These are phyloP conservation scores for Aspergillus sclerotioniger DNA, from an alignment of 495 filamentous ascomycete species.

Conservation along the genomic window DNA sequence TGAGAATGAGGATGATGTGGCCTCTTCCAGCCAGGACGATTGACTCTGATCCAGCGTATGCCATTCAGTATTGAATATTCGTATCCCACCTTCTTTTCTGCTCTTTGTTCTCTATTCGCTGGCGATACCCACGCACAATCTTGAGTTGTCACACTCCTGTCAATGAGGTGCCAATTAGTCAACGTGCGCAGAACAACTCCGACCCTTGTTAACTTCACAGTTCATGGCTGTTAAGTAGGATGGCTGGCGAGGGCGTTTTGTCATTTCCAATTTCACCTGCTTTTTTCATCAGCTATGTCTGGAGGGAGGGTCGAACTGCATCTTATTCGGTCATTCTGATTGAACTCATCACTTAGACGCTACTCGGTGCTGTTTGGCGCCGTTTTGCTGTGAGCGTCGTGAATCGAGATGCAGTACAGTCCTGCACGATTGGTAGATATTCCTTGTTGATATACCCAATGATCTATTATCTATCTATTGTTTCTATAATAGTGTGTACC, in stretches of 20 bases:
- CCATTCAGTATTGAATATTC: neutral
- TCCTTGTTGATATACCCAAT: no score
- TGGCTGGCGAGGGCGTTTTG: constrained; percentile 37
- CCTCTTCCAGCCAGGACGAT: constrained; percentile 23
- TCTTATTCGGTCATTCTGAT: constrained; percentile 16
- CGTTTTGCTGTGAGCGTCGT: constrained; percentile 27
- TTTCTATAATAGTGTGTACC: no score
- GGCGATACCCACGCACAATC: constrained; percentile 61
- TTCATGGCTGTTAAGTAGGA: constrained; percentile 27
- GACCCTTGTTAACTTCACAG: constrained; percentile 38
- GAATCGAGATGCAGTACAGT: constrained; percentile 40
- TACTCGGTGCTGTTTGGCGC: neutral
- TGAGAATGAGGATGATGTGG: constrained; percentile 48
- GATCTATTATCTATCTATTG: no score
- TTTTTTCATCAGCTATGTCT: constrained; percentile 31
- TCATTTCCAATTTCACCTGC: constrained; percentile 30
- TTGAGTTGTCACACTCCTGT: constrained; percentile 84
- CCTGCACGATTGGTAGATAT: neutral
- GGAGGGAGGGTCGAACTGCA: constrained; percentile 41
- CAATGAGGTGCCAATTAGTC: constrained; percentile 90
- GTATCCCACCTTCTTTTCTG: neutral
- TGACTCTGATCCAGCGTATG: neutral
- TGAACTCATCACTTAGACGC: constrained; percentile 21
- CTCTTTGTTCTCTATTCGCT: neutral
- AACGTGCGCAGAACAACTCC: constrained; percentile 79